Percentiles rank a stretch among this genome's conserved stretches.
Evolutionary conservation across 352 stramenopile genomes (phyloP).

Genomic region (Albugo laibachii): DNA sequence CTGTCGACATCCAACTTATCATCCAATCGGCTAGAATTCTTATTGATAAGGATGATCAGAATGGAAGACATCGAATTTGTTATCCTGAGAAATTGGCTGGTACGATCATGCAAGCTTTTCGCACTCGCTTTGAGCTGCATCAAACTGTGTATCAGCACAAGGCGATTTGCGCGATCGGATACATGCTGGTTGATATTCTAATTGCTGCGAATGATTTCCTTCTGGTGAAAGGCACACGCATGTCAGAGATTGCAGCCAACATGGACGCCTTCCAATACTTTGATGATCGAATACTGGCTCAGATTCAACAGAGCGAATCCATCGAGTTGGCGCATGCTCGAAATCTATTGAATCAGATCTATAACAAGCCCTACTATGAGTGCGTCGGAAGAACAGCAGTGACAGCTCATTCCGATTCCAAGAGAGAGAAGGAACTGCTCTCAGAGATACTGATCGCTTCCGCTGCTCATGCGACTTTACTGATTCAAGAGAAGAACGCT

Average conservation of each 20-base stretch:
- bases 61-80: conserved; percentile 36
- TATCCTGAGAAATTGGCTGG: conserved; percentile 77
- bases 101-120: conserved; percentile 78
- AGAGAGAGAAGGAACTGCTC: conserved; percentile 26
- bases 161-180: conserved; percentile 76
- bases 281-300: conserved; percentile 53
- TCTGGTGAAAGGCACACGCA: conserved; percentile 30
- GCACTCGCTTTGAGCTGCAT: conserved; percentile 65
- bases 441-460: conserved; percentile 40
- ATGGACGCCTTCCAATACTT: conserved; percentile 69
- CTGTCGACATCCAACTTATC: conserved; percentile 1
- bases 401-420: conserved; percentile 20
- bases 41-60: conserved; percentile 22
- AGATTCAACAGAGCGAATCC: conserved; percentile 51
- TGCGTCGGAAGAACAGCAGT: conserved; percentile 46
- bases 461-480: conserved; percentile 2
- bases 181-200: conserved; percentile 82
- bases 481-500: conserved; percentile 20
- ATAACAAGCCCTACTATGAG: conserved; percentile 52
- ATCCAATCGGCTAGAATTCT: conserved; percentile 26
- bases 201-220: conserved; percentile 38
- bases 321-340: conserved; percentile 22
- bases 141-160: conserved; percentile 75
- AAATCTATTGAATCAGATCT: conserved; percentile 34
- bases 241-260: conserved; percentile 39